Conservation (phyloP, 371 early-diverging fungal species). For the Syncephalastrum sp. region DNA sequence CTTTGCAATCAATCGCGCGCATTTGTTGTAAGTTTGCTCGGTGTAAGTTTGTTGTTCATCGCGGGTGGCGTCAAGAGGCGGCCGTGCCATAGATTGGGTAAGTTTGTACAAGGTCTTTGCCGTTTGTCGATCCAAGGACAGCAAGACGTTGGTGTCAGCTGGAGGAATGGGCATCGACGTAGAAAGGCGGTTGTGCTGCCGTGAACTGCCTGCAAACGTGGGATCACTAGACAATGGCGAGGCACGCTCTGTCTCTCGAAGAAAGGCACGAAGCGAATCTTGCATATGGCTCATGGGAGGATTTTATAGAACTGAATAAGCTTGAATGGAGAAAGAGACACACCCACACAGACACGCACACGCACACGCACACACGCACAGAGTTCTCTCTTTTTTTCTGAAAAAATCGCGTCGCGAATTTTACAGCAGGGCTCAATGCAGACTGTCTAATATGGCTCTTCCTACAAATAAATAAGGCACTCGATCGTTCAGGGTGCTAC, state of each 20-base stretch:
- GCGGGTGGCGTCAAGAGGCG: constrained; percentile 5
- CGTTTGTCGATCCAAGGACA: constrained; percentile 9
- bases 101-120: constrained; percentile 16
- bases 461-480: too few relatives aligned
- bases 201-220: constrained; percentile 1
- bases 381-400: too few relatives aligned
- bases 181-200: constrained; percentile 1
- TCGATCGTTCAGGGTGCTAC: too few relatives aligned
- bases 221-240: background rate
- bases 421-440: too few relatives aligned
- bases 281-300: constrained; percentile 12
- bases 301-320: too few relatives aligned
- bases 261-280: constrained; percentile 11
- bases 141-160: constrained; percentile 2
- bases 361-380: too few relatives aligned
- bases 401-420: too few relatives aligned
- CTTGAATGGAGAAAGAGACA: too few relatives aligned
- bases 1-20: constrained; percentile 45
- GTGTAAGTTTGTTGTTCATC: constrained; percentile 18
- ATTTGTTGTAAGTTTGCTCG: constrained; percentile 36
- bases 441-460: too few relatives aligned
- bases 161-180: constrained; percentile 1
- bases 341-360: too few relatives aligned
- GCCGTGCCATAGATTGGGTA: constrained; percentile 7
- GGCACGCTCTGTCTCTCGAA: constrained; percentile 7